Base-by-base conservation (phyloP, 352 stramenopile genomes). In the Globisporangium orthogonon region DNA sequence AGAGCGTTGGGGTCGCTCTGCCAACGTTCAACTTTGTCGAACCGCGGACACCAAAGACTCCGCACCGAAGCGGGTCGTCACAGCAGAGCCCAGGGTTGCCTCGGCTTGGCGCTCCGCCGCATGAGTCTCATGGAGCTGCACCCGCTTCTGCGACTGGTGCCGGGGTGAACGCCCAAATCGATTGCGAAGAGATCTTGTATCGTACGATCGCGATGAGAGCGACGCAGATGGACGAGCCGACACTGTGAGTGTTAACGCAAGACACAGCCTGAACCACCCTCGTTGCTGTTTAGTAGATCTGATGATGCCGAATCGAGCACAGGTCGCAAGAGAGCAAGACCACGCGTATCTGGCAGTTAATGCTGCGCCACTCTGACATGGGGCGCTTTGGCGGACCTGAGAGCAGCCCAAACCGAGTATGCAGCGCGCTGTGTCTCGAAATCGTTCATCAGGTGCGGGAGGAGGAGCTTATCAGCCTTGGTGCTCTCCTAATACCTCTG, bases 1-100 rank as follows among this genome's bases (percentile, higher is more conserved):
- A 62, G 15, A 72, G 60, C 43, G 47, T 83, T 48, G 68, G 62
- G 2, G 31, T 72, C 33, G 61, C 50, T 31, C 59, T 89, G 47
- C 78, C 76, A 28, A 69, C 65, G 30, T 89, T 89, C 62, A 89
- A 89, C 50, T 87, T 87, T 54, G 67, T 89, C 47, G 76, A 87
- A 55, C 53, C 62, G 40, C 67, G 66, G 52, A 35, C 35, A 3
- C 52, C 51, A 3, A 55, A 56, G n/a, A 41, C 50, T 2, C 30
- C 52, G 3, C 49, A 31, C 3, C 41, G 29, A 23, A 3, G n/a
- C n/a, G 2, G 3, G 14, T 14, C 10, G 37, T 43, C 37, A 23
- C 55, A 57, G 49, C 50, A 56, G 28, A 52, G 49, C 31, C 40
- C 49, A 31, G 31, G 30, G 9, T 14, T 62, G 40, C 56, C 56